A percentile compares a stretch with the other conserved stretches of the same genome.
Conservation (phyloP, 352 stramenopile genomes). For the Blastocystis hominis region DNA sequence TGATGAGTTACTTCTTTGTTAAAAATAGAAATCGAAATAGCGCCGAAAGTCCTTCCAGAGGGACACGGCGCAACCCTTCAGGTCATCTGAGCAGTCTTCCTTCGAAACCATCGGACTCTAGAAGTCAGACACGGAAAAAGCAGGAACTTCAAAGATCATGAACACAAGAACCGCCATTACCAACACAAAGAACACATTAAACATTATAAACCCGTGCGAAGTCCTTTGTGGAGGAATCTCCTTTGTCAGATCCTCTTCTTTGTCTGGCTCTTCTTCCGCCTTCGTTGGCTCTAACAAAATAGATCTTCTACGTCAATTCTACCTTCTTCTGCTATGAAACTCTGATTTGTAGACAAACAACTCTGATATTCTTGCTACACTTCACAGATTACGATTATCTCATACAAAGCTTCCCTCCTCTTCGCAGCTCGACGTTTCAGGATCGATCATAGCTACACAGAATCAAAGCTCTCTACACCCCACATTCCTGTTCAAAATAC, state of each 20-base stretch:
- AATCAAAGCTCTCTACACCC: neutral
- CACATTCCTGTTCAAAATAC: neutral
- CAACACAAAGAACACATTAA: neutral
- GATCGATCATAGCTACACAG: neutral
- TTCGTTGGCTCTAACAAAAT: neutral
- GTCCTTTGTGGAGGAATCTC: neutral
- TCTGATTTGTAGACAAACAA: neutral
- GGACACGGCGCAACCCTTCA: neutral
- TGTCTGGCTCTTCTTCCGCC: neutral
- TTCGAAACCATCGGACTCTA: conserved; percentile 39
- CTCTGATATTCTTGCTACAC: conserved; percentile 18
- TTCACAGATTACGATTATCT: neutral
- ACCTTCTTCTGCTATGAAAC: neutral
- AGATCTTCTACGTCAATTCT: neutral
- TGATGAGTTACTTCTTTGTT: neutral
- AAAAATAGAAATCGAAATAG: conserved; percentile 52
- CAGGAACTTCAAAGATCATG: neutral
- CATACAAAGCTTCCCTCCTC: neutral
- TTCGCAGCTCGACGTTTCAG: conserved; percentile 33
- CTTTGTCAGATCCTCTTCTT: neutral
- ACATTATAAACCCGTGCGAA: neutral
- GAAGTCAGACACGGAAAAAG: neutral
- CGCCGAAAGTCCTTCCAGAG: neutral
- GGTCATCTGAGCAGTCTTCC: neutral
- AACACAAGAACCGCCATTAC: neutral